These are phyloP conservation scores for Pogostemon cablin DNA, from an alignment of 257 asterid species.

Conservation along the genomic window DNA sequence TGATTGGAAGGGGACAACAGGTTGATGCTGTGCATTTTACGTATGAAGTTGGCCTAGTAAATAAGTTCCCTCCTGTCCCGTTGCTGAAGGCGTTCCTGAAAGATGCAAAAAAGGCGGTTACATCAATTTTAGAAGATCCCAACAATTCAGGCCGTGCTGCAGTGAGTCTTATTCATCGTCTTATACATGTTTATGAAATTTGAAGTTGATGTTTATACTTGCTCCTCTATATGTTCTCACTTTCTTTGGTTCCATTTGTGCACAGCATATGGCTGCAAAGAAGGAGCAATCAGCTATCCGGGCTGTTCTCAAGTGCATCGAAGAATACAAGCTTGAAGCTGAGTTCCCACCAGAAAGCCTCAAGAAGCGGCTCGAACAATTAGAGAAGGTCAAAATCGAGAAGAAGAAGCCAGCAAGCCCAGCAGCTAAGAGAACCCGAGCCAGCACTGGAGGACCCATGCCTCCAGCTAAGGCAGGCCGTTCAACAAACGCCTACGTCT, in stretches of 20 bases:
- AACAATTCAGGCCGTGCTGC: slow-evolving; percentile 90
- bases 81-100: slow-evolving; percentile 87
- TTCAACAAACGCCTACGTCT: slow-evolving; percentile 94
- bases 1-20: slow-evolving; percentile 95
- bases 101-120: slow-evolving; percentile 86
- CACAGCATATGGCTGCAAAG: slow-evolving; percentile 91
- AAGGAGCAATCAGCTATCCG: slow-evolving; percentile 97
- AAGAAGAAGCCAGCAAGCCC: slow-evolving; percentile 88
- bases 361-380: slow-evolving; percentile 84
- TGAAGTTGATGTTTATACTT: neutral
- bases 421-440: slow-evolving; percentile 91
- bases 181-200: neutral
- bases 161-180: slow-evolving; percentile 45
- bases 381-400: slow-evolving; percentile 81
- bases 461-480: slow-evolving; percentile 99
- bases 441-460: slow-evolving; percentile 92
- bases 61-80: slow-evolving; percentile 94
- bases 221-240: neutral
- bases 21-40: slow-evolving; percentile 99
- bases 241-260: neutral
- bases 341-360: slow-evolving; percentile 88
- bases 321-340: slow-evolving; percentile 87
- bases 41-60: slow-evolving; percentile 83
- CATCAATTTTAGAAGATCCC: slow-evolving; percentile 76
- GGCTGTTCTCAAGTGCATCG: slow-evolving; percentile 91